Base-by-base conservation (phyloP, 2,329 filamentous ascomycete species). In the Bipolaris gigantea region DNA sequence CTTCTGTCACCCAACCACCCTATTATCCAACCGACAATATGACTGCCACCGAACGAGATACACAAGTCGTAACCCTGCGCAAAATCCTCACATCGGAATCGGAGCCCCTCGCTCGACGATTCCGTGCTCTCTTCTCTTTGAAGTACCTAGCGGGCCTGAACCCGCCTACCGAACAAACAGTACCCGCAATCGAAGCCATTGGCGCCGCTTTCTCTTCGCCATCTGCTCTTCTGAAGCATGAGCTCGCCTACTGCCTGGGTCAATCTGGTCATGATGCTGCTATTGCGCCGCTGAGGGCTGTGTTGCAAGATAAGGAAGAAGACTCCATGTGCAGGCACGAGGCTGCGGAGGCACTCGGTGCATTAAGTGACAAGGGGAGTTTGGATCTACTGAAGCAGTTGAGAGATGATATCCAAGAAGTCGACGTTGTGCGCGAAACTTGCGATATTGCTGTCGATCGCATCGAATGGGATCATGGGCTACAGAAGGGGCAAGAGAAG, bases 281-380 rank as follows among this genome's bases (percentile, higher is more conserved):
- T 0, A 84, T 92, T 9, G 82, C 87, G 9, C 88, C 86, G 59
- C 80, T 99, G 62, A 83, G 87, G 53, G 76, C 81, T 11, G 90
- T 95, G 13, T 80, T 97, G 53, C 83, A 89, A 62, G 85, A 97
- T 74, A 78, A 86, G 59, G 72, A 85, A n/a, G 91, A 97, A 76
- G 92, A 97, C 78, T 77, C 89, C 34, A 99, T 99, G 92, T 95
- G 91, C 75, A 84, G 94, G 64, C 94, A 99, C 69, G 94, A 99
- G 79, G 93, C 94, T 15, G 94, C 93, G 2, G 94, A 99, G 80
- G 94, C 94, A 2, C 81, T 99, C 13, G 94, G 91, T 11, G 94
- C 94, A 10, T 79, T 99, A 57, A 91, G 90, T 4, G 86, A 93
- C 71, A 77, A 80, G 27, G 83, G 82, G 4, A 92, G 90, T 69